Evolutionary conservation across 352 stramenopile genomes (phyloP).

Genomic region (Phytophthora cryptogea): DNA sequence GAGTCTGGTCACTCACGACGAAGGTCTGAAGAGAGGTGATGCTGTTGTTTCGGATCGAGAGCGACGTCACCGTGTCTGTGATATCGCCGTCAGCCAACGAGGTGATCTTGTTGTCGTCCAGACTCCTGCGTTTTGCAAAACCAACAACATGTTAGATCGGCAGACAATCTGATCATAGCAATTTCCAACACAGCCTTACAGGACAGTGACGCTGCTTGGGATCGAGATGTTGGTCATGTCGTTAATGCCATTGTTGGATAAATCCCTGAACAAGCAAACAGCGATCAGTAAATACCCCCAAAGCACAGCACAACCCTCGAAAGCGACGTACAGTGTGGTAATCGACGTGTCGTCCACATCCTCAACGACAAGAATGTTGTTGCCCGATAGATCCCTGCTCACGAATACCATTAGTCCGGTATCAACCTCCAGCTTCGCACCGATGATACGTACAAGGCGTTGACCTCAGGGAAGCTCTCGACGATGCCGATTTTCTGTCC

Average conservation of each 20-base stretch:
- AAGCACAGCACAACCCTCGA: not conserved
- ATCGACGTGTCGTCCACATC: conserved; percentile 12
- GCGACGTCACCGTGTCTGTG: conserved; percentile 25
- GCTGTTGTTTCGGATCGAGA: conserved; percentile 46
- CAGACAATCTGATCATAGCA: not conserved
- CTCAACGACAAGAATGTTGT: conserved; percentile 23
- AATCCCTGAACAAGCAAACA: conserved; percentile 23
- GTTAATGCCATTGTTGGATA: conserved; percentile 31
- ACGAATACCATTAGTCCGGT: not conserved
- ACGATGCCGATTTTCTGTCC: conserved; percentile 28
- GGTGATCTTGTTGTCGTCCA: conserved; percentile 31
- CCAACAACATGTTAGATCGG: conserved; percentile 8
- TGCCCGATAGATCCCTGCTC: conserved; percentile 32
- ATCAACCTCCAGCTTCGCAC: not conserved
- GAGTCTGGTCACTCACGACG: conserved; percentile 11
- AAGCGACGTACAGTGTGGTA: conserved; percentile 24
- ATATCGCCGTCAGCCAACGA: conserved; percentile 22
- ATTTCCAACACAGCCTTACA: conserved; percentile 21
- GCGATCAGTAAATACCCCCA: not conserved
- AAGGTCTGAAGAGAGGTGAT: conserved; percentile 40
- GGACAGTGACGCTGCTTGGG: conserved; percentile 22
- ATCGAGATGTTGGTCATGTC: conserved; percentile 30
- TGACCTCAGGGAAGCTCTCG: conserved; percentile 33
- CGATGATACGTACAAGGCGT: conserved; percentile 25
- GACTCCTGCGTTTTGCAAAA: conserved; percentile 15